phyloP scores from a whole-genome alignment of 495 filamentous ascomycete species.

The Lepidopterella palustris region DNA sequence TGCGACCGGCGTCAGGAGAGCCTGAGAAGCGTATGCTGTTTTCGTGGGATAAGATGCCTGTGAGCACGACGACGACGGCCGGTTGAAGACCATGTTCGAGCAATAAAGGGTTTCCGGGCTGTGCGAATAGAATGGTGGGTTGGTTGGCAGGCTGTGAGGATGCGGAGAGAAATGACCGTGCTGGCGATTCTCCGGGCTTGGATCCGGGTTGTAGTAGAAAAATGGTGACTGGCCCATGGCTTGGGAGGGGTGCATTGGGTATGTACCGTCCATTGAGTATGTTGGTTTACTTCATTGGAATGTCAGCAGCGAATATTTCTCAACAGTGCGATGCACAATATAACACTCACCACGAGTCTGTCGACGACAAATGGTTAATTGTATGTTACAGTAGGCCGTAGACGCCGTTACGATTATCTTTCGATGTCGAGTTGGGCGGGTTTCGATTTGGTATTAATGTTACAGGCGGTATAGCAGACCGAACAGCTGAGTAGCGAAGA shows the following conservation, averaged over 20 bases:
- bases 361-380: conserved; percentile 14
- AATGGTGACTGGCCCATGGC: conserved; percentile 72
- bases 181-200: conserved; percentile 68
- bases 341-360: background rate
- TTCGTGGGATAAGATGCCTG: conserved; percentile 61
- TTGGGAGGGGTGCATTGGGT: conserved; percentile 47
- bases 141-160: conserved; percentile 42
- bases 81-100: conserved; percentile 42
- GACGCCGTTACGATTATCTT: conserved; percentile 4
- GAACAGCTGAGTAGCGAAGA: background rate
- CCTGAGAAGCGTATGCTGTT: conserved; percentile 53
- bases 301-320: background rate
- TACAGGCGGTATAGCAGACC: conserved; percentile 10
- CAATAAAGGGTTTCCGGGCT: conserved; percentile 13
- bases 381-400: conserved; percentile 15
- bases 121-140: conserved; percentile 12
- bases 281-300: conserved; percentile 3
- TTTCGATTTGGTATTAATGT: conserved; percentile 8
- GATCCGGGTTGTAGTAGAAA: conserved; percentile 85
- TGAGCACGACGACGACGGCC: conserved; percentile 37
- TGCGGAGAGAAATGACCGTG: conserved; percentile 79
- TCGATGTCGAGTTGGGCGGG: conserved; percentile 2
- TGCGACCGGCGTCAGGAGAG: conserved; percentile 65
- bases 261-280: conserved; percentile 51
- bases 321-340: background rate